A percentile compares a stretch with the other conserved stretches of the same genome.
These are phyloP conservation scores for Fusarium bactridioides DNA, from an alignment of 2,329 filamentous ascomycete genomes.

Conservation along the genomic window DNA sequence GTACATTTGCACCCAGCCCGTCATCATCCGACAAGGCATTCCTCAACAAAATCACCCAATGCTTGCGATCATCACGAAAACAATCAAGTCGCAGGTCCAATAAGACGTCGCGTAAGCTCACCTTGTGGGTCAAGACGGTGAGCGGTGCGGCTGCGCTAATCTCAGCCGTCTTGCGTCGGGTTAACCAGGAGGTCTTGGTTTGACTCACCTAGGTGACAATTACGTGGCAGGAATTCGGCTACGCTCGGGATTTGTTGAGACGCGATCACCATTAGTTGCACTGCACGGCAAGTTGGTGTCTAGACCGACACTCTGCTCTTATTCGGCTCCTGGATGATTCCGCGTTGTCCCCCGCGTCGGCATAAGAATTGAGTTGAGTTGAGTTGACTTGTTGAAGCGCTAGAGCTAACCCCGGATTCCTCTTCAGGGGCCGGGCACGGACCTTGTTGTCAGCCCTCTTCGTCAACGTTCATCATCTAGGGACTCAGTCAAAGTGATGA, in stretches of 20 bases:
- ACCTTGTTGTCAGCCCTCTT: background rate
- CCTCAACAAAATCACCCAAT: constrained; percentile 23
- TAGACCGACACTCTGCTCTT: background rate
- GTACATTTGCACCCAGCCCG: background rate
- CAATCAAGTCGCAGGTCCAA: background rate
- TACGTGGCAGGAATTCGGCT: constrained; percentile 21
- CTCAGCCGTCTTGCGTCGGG: constrained; percentile 24
- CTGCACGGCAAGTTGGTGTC: background rate
- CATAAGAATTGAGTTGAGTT: background rate
- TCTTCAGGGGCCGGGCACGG: constrained; percentile 22
- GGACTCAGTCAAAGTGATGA: fast-evolving
- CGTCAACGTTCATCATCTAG: background rate
- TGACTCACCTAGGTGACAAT: constrained; percentile 33
- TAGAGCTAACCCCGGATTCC: constrained; percentile 32
- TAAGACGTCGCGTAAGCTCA: background rate
- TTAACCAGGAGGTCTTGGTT: constrained; percentile 14
- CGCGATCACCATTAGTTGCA: background rate
- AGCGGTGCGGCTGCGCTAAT: constrained; percentile 20
- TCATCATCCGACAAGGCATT: background rate
- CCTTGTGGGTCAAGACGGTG: constrained; percentile 16
- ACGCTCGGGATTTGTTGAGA: constrained; percentile 27
- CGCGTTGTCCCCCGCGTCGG: constrained; percentile 14
- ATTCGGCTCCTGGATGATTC: background rate
- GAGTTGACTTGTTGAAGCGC: constrained; percentile 12
- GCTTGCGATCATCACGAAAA: constrained; percentile 26